Evolutionary conservation across 306 rosid species (phyloP), one percentile per base, ranked within the genome.

Genomic region (Lathyrus tuberosus): DNA sequence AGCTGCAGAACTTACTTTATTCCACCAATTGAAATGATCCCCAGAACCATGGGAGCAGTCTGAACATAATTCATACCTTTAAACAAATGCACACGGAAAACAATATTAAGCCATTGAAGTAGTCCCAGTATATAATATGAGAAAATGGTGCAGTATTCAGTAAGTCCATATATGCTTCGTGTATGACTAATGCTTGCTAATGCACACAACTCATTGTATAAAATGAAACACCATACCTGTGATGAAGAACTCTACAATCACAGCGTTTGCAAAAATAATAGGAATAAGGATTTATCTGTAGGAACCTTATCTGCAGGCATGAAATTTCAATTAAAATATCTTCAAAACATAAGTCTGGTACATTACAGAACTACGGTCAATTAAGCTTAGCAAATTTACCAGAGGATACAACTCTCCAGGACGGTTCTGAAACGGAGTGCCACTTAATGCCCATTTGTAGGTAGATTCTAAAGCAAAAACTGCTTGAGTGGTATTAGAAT

Each of bases 21-120:
- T 90, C 97, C 98, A 94, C 98, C 98, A 94, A 75, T 95, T 86
- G 76, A 90, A 94, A 77, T 94, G 98, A 43, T 96, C 82, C 63
- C 79, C 86, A 38, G 96, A 82, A 70, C 80, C 85, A 75, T 94
- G 98, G 37, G 60, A 73, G 81, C 97, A 94, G 74, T 72, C 58
- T 9, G 87, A 35, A 81, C 98, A 94, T 63, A 82, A 69, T 40
- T 76, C n/a, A 72, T 86, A 47, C 17, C 44, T 67, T 18, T 30
- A 74, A 70, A 71, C 8, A 77, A 53, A 28, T 51, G 54, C 69
- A 60, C 18, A 11, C 30, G 33, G 57, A 42, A 10, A 11, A 42
- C 6, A 44, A 44, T 26, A 26, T 26, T 26, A 26, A 26, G 30
- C 2, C 30, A 26, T 26, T 26, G 30, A 26, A 26, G 30, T 26